Percentiles rank a stretch among this genome's conserved stretches.
Conservation (phyloP, 169 alveolate genomes). For the Cyclospora cayetanensis region DNA sequence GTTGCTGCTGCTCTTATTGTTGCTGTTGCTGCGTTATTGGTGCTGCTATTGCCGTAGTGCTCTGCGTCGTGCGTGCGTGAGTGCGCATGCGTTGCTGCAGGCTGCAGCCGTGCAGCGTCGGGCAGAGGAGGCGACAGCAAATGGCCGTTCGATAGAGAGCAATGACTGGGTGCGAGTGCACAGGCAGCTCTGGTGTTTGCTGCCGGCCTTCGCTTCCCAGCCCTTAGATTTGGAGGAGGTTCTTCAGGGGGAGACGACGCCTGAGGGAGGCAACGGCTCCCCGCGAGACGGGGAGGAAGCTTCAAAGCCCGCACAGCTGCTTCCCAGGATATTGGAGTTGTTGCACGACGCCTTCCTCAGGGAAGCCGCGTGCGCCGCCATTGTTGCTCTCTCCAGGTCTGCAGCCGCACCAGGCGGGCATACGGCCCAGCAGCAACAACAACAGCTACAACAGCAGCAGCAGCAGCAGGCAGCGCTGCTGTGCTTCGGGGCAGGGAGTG, state of each 20-base stretch:
- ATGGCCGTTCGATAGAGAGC: slow-evolving; percentile 21
- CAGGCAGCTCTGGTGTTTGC: slow-evolving; percentile 56
- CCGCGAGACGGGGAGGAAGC: background rate
- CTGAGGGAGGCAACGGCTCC: background rate
- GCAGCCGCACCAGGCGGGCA: background rate
- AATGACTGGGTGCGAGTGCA: background rate
- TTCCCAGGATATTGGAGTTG: slow-evolving; percentile 1
- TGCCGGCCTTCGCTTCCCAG: slow-evolving; percentile 11
- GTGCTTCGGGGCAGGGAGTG: too few relatives aligned
- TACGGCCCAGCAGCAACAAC: background rate
- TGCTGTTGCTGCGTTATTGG: background rate
- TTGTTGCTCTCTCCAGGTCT: background rate
- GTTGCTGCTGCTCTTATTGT: background rate
- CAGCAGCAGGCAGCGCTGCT: background rate
- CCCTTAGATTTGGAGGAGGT: slow-evolving; percentile 5
- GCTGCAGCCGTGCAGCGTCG: slow-evolving; percentile 37
- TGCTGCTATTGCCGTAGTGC: background rate
- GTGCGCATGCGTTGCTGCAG: background rate
- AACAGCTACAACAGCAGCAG: slow-evolving; percentile 18
- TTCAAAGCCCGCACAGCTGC: background rate
- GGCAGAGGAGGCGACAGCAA: background rate
- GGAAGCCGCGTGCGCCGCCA: slow-evolving; percentile 24
- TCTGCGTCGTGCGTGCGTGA: background rate
- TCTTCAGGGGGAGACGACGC: background rate
- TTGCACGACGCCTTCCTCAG: slow-evolving; percentile 53